A percentile compares a stretch with the other conserved stretches of the same genome.
Evolutionary conservation across 1,139 yeast species (phyloP).

Genomic region (Yamadazyma siamensis): DNA sequence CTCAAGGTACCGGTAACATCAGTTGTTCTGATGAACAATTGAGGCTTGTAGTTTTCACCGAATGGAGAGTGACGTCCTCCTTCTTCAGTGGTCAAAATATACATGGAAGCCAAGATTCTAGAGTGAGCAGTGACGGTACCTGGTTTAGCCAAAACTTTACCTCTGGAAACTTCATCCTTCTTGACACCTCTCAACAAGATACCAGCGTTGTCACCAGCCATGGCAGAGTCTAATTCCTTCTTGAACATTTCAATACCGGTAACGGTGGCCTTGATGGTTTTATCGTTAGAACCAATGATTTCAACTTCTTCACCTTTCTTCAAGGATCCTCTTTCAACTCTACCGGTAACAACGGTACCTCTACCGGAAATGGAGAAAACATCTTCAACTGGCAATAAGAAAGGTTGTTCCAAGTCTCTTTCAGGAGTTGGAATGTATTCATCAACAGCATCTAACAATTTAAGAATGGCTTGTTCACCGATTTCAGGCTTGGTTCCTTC

Average conservation of each 20-base stretch:
- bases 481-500: conserved; percentile 88
- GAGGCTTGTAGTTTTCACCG: conserved; percentile 97
- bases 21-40: conserved; percentile 93
- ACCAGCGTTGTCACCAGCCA: conserved; percentile 99
- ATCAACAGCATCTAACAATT: conserved; percentile 89
- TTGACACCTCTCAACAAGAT: conserved; percentile 95
- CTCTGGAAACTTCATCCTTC: conserved; percentile 96
- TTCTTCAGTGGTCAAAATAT: conserved; percentile 92
- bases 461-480: conserved; percentile 80
- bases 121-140: conserved; percentile 90
- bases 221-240: conserved; percentile 95
- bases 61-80: conserved; percentile 99
- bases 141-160: conserved; percentile 96
- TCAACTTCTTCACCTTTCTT: conserved; percentile 99
- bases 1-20: conserved; percentile 89
- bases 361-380: conserved; percentile 98
- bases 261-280: conserved; percentile 88
- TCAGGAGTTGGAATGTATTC: conserved; percentile 93
- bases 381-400: conserved; percentile 96
- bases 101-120: conserved; percentile 90
- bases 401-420: conserved; percentile 95
- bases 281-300: conserved; percentile 87
- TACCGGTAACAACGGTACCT: conserved; percentile 98
- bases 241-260: conserved; percentile 99
- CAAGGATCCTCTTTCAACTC: conserved; percentile 96